Evolutionary conservation across 768 basidiomycete species (phyloP).

Genomic region (Russula vinacea): DNA sequence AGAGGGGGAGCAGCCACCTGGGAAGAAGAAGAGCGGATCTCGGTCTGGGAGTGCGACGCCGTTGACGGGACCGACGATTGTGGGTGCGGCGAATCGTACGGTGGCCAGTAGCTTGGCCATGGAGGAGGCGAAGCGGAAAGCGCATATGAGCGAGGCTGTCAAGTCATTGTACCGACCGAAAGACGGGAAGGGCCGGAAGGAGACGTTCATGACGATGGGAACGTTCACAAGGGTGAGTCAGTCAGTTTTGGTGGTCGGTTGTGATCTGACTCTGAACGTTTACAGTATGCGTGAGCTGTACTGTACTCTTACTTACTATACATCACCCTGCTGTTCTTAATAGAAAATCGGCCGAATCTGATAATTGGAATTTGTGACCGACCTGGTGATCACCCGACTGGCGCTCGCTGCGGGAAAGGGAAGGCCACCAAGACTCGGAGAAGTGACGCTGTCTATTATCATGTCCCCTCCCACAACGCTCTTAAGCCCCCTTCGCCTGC

Average conservation of each 20-base stretch:
- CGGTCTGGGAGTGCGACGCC: constrained; percentile 37
- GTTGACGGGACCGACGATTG: constrained; percentile 50
- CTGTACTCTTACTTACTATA: neutral
- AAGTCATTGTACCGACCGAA: constrained; percentile 71
- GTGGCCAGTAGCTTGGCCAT: constrained; percentile 68
- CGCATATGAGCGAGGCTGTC: constrained; percentile 81
- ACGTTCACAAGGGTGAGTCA: constrained; percentile 84
- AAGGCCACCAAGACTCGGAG: neutral
- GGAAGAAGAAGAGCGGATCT: constrained; percentile 17
- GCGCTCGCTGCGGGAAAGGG: neutral
- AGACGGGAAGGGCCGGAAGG: constrained; percentile 58
- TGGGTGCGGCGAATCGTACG: constrained; percentile 54
- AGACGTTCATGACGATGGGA: constrained; percentile 88
- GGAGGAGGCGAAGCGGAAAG: constrained; percentile 82
- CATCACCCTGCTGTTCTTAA: constrained; percentile 6
- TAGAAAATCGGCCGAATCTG: neutral
- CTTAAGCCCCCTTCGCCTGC: neutral
- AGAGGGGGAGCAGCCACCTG: constrained; percentile 35
- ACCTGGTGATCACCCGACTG: neutral
- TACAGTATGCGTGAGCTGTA: constrained; percentile 33
- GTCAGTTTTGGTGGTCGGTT: neutral
- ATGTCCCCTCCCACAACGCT: constrained; percentile 1
- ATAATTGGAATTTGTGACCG: neutral
- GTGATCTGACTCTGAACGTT: neutral
- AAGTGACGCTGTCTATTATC: neutral